Base-by-base conservation (phyloP, 1,139 yeast species). In the Hansenula lynferdii region DNA sequence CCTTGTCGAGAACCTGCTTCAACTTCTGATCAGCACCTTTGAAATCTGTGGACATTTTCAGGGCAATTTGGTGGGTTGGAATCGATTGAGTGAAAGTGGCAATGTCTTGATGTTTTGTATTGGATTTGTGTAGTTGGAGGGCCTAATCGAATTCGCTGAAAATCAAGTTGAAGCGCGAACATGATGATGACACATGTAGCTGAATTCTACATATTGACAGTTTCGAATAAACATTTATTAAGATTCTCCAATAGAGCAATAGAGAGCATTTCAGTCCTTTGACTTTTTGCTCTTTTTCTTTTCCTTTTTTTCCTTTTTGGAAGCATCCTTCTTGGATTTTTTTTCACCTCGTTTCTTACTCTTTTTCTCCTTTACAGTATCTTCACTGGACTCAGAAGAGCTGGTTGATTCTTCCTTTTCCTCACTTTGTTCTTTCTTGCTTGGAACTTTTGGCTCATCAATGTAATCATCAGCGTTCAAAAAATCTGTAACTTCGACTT, bases 1-100 rank as follows among this genome's bases (percentile, higher is more conserved):
- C 76, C 69, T 70, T 69, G 61, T 64, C 61, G 66, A 73, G 59
- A 75, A 76, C 62, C 74, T 80, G 63, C 68, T 77, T 62, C 69
- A 76, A 64, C 77, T 79, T 58, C 62, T 74, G 62, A 62, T 72
- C 62, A 35, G 56, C 55, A 52, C 62, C 47, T 65, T 70, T 54
- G 69, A 67, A 52, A 58, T 63, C 60, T 50, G 79, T 80, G 42
- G 69, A 59, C 51, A 69, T 49, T 10, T 16, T 5, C 16, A 15
- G 8, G 6, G 4, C 6, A 25, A 25, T 14, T n/a, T n/a, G n/a
- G n/a, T n/a, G n/a, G n/a, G n/a, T n/a, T n/a, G n/a, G 15, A 14
- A 14, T 15, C 18, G 8, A 25, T 25, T 8, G 16, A 12, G 15
- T 24, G 27, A 28, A n/a, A 35, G 12, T 31, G 19, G 28, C 26